Evolutionary conservation across 129 eudicot species (phyloP), one percentile per base, ranked within the genome.

Genomic region (Flaveria brownii): DNA sequence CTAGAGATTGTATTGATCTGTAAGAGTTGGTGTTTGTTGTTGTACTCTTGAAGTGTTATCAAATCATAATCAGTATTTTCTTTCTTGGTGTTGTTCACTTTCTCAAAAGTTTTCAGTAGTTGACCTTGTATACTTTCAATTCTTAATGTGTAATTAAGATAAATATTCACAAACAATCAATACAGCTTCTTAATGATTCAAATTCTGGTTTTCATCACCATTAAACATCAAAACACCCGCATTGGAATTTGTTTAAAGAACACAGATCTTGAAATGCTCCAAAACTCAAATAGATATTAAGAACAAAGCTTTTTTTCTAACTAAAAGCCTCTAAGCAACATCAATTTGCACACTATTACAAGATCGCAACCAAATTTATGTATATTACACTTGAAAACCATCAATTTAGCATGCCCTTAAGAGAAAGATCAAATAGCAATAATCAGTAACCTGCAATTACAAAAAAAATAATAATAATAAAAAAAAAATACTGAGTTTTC

Each of bases 221-320:
- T 72, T 51, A 20, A 67, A 45, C 70, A 80, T 55, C 68, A 73
- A 67, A 63, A 30, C 47, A 80, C 79, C 80, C 74, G 71, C 76
- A 74, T 6, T 14, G 18, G 9, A 33, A 66, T 45, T 2, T 33
- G 45, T 55, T 49, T 56, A 47, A 11, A 46, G 12, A 69, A n/a
- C 56, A 25, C 39, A 41, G 30, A 15, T 39, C n/a, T 33, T 33
- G 39, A 33, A 33, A 33, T 33, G 39, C 39, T 33, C 39, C 39
- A 33, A 33, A 33, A 33, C 6, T 33, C 39, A 33, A 3, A 33
- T 4, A 5, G 7, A 69, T 56, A 42, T 4, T 65, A 72, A 72
- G 23, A 15, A 79, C 73, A 55, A 55, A n/a, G 41, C 43, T 55
- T 47, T 26, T 15, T 63, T 43, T 1, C n/a, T 28, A 63, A 28